phyloP scores from a whole-genome alignment of 2,329 filamentous ascomycete genomes.

The Samsoniella hepiali region DNA sequence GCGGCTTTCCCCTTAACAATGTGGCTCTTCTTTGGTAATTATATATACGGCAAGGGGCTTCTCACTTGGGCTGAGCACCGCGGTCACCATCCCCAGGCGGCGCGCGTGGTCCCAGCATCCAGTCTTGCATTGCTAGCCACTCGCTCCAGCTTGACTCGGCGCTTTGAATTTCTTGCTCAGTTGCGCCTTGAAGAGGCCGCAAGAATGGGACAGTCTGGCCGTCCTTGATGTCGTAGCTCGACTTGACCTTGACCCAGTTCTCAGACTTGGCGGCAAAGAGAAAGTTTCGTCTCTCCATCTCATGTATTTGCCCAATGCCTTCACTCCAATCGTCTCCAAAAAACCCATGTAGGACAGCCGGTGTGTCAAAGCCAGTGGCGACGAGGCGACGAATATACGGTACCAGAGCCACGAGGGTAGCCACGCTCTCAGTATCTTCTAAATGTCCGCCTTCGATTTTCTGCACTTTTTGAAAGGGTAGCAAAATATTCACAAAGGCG shows the following conservation, averaged over 20 bases:
- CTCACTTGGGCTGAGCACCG: no score
- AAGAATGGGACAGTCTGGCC: slow-evolving; percentile 86
- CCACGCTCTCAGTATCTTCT: slow-evolving; percentile 24
- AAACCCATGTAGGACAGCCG: slow-evolving; percentile 85
- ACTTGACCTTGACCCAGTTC: slow-evolving; percentile 84
- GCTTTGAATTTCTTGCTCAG: slow-evolving; percentile 73
- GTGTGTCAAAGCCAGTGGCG: slow-evolving; percentile 85
- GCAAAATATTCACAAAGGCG: slow-evolving; percentile 84
- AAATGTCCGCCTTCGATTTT: slow-evolving; percentile 24
- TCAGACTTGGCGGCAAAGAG: slow-evolving; percentile 92
- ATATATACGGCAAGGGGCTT: neutral
- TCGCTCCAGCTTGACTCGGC: slow-evolving; percentile 88
- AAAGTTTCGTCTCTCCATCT: slow-evolving; percentile 89
- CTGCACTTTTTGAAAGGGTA: slow-evolving; percentile 72
- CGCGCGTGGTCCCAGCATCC: slow-evolving; percentile 88
- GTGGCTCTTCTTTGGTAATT: no score
- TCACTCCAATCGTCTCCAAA: slow-evolving; percentile 90
- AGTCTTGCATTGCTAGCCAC: slow-evolving; percentile 96
- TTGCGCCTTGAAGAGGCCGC: slow-evolving; percentile 72
- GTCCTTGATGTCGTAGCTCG: slow-evolving; percentile 81
- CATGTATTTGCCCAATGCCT: slow-evolving; percentile 78
- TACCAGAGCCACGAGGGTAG: slow-evolving; percentile 61
- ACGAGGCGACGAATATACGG: slow-evolving; percentile 89
- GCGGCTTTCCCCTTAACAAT: no score
- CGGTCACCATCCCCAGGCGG: slow-evolving; percentile 35